Base-by-base conservation (phyloP, 805 yeast species). In the Isabelozyma pseudorhagii region DNA sequence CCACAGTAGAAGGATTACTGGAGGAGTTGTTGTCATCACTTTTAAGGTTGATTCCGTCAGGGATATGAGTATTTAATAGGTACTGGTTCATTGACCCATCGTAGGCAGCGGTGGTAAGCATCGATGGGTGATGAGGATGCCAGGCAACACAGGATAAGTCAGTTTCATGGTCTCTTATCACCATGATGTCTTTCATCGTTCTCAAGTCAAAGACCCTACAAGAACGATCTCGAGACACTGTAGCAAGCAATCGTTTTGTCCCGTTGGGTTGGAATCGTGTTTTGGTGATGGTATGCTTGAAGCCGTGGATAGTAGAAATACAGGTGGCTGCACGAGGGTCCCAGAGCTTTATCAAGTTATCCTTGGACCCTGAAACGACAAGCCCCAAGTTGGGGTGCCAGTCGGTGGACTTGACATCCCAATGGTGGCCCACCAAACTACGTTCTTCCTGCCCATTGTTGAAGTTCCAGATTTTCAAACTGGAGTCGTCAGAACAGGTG, bases 351-450 rank as follows among this genome's bases (percentile, higher is more conserved):
- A 94, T 81, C 56, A 91, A 72, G 67, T 96, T 96, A 68, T 94
- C 99, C 65, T 96, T 94, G 0, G 98, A 94, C 0, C 97, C 99
- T 54, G 92, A 81, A 0, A 87, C 97, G 46, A 94, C 78, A 27
- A 94, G 75, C 0, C 97, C 97, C 68, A 89, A 71, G 10, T 79
- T 76, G 5, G 96, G 89, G 67, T 94, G 99, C 99, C 99, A 94
- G 67, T 94, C 98, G 47, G 96, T 89, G 48, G 92, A 83, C 64
- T 94, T 94, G 18, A 94, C 97, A 68, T 94, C 99, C 99, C 99
- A 94, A 65, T 96, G 97, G 69, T 94, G 99, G 2, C 98, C 98
- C 21, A 83, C 78, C 48, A 94, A 74, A 0, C 82, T 76, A 44
- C 88, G 71, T 63, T 94, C 99, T 57, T 89, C 94, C 50, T 79